Evolutionary conservation across 2,329 filamentous ascomycete genomes (phyloP).

Genomic region (Fusarium sp.): DNA sequence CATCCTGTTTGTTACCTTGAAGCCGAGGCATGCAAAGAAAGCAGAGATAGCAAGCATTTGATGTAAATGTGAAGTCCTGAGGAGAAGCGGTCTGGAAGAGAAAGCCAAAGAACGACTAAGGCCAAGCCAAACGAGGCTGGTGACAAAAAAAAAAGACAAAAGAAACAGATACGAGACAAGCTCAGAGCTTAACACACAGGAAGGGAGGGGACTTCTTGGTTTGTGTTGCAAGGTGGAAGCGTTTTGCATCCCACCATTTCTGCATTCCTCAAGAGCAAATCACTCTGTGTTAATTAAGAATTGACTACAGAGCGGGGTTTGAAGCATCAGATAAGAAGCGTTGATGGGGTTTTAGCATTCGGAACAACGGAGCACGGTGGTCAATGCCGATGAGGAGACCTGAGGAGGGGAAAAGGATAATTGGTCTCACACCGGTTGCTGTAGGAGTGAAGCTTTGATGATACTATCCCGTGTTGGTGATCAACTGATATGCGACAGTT

Average conservation of each 20-base stretch:
- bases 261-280: constrained; percentile 10
- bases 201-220: neutral
- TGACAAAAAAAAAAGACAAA: constrained; percentile 1
- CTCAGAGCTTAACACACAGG: constrained; percentile 2
- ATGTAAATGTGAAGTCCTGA: neutral
- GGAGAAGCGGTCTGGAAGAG: constrained; percentile 26
- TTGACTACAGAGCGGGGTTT: constrained; percentile 20
- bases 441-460: neutral
- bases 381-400: neutral
- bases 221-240: neutral
- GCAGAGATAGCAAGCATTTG: neutral
- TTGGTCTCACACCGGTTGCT: neutral
- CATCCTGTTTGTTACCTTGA: constrained; percentile 6
- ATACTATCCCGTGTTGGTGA: neutral
- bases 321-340: constrained; percentile 36
- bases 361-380: constrained; percentile 15
- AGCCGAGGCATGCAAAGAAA: constrained; percentile 8
- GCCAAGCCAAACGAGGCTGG: no score
- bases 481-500: no score
- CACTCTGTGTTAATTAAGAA: constrained; percentile 3
- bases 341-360: constrained; percentile 19
- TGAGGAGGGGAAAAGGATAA: neutral
- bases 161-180: constrained; percentile 25
- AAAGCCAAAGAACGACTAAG: neutral
- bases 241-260: constrained; percentile 31